Percentiles rank a stretch among this genome's conserved stretches.
These are phyloP conservation scores for Penicillium odoratum DNA, from an alignment of 495 filamentous ascomycete species.

Conservation along the genomic window DNA sequence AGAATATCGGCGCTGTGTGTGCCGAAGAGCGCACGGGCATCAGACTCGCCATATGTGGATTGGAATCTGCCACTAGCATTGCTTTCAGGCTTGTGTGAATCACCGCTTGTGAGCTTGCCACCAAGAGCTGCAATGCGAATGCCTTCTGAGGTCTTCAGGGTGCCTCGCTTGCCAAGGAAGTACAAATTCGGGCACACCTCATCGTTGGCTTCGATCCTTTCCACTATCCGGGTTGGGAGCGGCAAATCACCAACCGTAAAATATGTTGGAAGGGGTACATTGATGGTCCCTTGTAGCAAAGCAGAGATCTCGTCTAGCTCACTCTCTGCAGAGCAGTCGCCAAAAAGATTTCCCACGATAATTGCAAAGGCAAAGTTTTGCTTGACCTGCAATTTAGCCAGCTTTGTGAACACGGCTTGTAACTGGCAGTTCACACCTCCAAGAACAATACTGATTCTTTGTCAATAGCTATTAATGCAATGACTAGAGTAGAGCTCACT, in stretches of 20 bases:
- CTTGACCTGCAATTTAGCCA: slow-evolving; percentile 75
- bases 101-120: slow-evolving; percentile 44
- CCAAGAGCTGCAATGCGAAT: slow-evolving; percentile 81
- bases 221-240: slow-evolving; percentile 65
- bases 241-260: slow-evolving; percentile 72
- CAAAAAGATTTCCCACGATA: slow-evolving; percentile 80
- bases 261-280: slow-evolving; percentile 78
- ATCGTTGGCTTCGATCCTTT: slow-evolving; percentile 71
- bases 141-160: slow-evolving; percentile 86
- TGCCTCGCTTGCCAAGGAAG: slow-evolving; percentile 80
- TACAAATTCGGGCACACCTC: slow-evolving; percentile 86
- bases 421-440: slow-evolving; percentile 78
- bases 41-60: slow-evolving; percentile 63
- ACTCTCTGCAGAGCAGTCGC: slow-evolving; percentile 45
- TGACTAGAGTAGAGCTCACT: slow-evolving; percentile 26
- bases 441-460: slow-evolving; percentile 65
- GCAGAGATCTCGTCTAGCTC: slow-evolving; percentile 56
- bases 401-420: slow-evolving; percentile 69
- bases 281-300: slow-evolving; percentile 68
- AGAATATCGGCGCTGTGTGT: slow-evolving; percentile 80
- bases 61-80: slow-evolving; percentile 29
- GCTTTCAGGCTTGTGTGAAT: slow-evolving; percentile 22
- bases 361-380: slow-evolving; percentile 84
- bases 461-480: not conserved
- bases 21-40: slow-evolving; percentile 70